These are phyloP conservation scores for Kazachstania sp. DNA, from an alignment of 1,139 yeast species.

Conservation along the genomic window DNA sequence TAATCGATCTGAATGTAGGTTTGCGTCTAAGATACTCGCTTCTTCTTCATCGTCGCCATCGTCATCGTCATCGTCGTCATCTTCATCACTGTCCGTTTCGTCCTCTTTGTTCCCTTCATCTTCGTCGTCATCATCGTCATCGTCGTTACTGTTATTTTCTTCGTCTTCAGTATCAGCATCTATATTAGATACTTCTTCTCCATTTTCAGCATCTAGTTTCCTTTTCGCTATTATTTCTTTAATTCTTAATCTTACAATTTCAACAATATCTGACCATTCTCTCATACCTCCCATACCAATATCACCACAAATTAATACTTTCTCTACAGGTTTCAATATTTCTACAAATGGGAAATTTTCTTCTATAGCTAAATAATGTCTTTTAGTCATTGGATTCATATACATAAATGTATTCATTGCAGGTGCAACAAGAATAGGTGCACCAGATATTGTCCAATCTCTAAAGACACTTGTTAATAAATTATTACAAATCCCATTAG, in stretches of 20 bases:
- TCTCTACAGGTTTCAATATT: conserved; percentile 81
- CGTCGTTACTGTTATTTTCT: conserved; percentile 26
- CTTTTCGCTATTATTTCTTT: conserved; percentile 22
- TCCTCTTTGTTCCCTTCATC: too few relatives aligned
- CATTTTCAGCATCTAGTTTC: conserved; percentile 12
- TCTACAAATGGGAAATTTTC: conserved; percentile 93
- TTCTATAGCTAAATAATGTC: conserved; percentile 63
- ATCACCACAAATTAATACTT: conserved; percentile 73
- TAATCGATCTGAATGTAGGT: background rate
- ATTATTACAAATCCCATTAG: conserved; percentile 85
- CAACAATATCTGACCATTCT: conserved; percentile 93
- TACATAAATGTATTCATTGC: conserved; percentile 91
- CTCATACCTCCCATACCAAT: conserved; percentile 93
- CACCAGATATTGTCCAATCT: conserved; percentile 78
- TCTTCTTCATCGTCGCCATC: conserved; percentile 10
- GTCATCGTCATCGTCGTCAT: conserved; percentile 29
- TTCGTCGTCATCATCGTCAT: conserved; percentile 29
- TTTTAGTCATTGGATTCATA: conserved; percentile 76
- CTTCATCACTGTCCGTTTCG: too few relatives aligned
- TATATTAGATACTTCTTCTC: conserved; percentile 16
- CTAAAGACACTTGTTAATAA: conserved; percentile 77
- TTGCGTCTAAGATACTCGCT: background rate
- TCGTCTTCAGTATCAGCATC: conserved; percentile 27
- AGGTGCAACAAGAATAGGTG: conserved; percentile 83
- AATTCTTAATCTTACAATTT: conserved; percentile 51